phyloP scores from a whole-genome alignment of 108 stramenopile genomes.

The Cylindrotheca closterium region DNA sequence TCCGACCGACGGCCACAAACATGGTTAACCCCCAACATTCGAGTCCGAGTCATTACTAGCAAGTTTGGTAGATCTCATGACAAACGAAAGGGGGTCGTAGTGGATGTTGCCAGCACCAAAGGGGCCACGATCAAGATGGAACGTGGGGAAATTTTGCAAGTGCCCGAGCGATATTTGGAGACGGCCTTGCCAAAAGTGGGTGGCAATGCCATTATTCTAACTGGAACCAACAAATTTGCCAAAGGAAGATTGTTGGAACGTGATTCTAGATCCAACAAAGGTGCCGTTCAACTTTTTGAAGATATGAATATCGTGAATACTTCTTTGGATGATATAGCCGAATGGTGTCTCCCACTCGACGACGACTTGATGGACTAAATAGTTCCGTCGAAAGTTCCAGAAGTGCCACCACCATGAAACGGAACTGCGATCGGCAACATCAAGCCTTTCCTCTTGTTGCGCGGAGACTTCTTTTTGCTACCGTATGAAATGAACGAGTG shows the following conservation, averaged over 20 bases:
- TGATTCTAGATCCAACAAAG: conserved; percentile 47
- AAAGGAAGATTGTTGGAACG: conserved; percentile 82
- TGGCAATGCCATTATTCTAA: conserved; percentile 73
- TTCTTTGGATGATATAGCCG: conserved; percentile 83
- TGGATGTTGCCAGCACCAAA: conserved; percentile 62
- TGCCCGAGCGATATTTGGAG: conserved; percentile 82
- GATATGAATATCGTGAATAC: conserved; percentile 75
- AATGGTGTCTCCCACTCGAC: conserved; percentile 82
- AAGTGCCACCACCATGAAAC: too few relatives aligned
- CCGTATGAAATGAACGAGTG: too few relatives aligned
- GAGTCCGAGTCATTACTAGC: conserved; percentile 74
- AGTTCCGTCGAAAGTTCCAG: too few relatives aligned
- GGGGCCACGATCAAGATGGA: conserved; percentile 69
- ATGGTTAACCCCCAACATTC: conserved; percentile 85
- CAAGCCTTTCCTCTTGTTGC: too few relatives aligned
- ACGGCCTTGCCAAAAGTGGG: conserved; percentile 83
- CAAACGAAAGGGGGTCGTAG: conserved; percentile 79
- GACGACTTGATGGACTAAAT: conserved; percentile 47
- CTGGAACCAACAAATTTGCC: conserved; percentile 37
- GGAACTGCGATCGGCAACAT: too few relatives aligned
- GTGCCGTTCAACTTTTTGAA: conserved; percentile 72
- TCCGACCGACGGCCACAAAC: conserved; percentile 14
- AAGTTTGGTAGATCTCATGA: conserved; percentile 57
- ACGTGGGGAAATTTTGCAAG: conserved; percentile 53
- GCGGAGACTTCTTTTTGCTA: too few relatives aligned